Conservation (phyloP, 768 basidiomycete genomes). For the Sporobolomyces roseus region DNA sequence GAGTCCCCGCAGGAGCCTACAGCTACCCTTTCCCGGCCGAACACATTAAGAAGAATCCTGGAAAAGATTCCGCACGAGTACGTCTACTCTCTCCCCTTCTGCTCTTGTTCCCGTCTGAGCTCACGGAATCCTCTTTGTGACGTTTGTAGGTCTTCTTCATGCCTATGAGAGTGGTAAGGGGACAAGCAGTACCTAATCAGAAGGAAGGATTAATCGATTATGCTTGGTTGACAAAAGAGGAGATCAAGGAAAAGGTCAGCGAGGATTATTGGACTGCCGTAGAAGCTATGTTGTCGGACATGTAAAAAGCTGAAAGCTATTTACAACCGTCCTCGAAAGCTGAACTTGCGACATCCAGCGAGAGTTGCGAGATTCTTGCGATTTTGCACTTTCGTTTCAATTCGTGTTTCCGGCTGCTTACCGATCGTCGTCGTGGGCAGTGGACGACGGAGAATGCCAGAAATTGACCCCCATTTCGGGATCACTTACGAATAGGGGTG, state of each 20-base stretch:
- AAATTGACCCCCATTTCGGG: too few relatives aligned
- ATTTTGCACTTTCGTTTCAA: too few relatives aligned
- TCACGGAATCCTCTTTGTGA: too few relatives aligned
- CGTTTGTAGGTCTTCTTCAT: slow-evolving; percentile 76
- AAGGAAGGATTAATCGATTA: slow-evolving; percentile 62
- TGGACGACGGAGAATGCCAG: too few relatives aligned
- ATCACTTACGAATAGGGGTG: too few relatives aligned
- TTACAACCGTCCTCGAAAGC: too few relatives aligned
- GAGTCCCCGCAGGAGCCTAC: slow-evolving; percentile 77
- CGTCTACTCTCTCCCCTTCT: not conserved
- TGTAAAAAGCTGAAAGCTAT: too few relatives aligned
- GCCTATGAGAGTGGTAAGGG: slow-evolving; percentile 88
- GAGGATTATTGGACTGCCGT: slow-evolving; percentile 69
- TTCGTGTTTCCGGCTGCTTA: too few relatives aligned
- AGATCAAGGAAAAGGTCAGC: slow-evolving; percentile 69
- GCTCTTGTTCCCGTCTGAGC: not conserved
- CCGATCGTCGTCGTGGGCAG: too few relatives aligned
- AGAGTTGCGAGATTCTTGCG: too few relatives aligned
- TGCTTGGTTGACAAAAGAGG: slow-evolving; percentile 91
- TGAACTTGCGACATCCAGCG: too few relatives aligned
- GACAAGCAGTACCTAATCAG: slow-evolving; percentile 66
- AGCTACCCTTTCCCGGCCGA: slow-evolving; percentile 53
- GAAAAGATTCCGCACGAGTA: slow-evolving; percentile 33
- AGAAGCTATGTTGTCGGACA: slow-evolving; percentile 75
- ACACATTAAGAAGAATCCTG: slow-evolving; percentile 25